Evolutionary conservation across 1,139 yeast species (phyloP).

Genomic region (Kurtzmaniella quercitrusa): DNA sequence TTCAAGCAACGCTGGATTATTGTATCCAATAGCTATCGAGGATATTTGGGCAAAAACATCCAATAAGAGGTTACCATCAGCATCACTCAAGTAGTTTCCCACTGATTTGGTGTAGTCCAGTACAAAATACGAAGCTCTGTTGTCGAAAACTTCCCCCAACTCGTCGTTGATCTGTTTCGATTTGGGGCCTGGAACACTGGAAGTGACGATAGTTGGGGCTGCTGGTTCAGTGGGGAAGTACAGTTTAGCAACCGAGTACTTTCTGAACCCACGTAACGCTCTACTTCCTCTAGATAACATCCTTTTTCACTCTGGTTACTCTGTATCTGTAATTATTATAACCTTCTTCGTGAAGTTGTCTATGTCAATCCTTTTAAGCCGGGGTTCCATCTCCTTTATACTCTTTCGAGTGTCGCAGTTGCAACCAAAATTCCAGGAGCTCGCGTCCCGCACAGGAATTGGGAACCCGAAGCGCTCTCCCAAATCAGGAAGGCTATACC

Average conservation of each 20-base stretch:
- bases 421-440: neutral
- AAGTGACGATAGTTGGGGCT: conserved; percentile 44
- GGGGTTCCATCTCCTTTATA: too few relatives aligned
- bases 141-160: conserved; percentile 55
- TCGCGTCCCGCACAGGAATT: conserved; percentile 2
- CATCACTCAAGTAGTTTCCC: conserved; percentile 73
- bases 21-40: conserved; percentile 71
- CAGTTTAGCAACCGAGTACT: conserved; percentile 12
- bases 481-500: neutral
- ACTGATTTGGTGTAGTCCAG: conserved; percentile 60
- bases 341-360: too few relatives aligned
- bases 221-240: conserved; percentile 53
- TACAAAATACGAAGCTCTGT: conserved; percentile 65
- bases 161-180: conserved; percentile 43
- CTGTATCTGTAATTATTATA: too few relatives aligned
- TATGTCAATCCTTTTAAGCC: too few relatives aligned
- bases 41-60: conserved; percentile 74
- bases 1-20: conserved; percentile 63
- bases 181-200: conserved; percentile 59
- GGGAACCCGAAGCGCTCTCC: neutral
- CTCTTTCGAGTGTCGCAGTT: neutral
- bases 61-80: conserved; percentile 59
- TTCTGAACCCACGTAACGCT: neutral
- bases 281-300: neutral
- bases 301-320: neutral